Evolutionary conservation across 352 stramenopile genomes (phyloP).

Genomic region (Phytophthora gonapodyides): DNA sequence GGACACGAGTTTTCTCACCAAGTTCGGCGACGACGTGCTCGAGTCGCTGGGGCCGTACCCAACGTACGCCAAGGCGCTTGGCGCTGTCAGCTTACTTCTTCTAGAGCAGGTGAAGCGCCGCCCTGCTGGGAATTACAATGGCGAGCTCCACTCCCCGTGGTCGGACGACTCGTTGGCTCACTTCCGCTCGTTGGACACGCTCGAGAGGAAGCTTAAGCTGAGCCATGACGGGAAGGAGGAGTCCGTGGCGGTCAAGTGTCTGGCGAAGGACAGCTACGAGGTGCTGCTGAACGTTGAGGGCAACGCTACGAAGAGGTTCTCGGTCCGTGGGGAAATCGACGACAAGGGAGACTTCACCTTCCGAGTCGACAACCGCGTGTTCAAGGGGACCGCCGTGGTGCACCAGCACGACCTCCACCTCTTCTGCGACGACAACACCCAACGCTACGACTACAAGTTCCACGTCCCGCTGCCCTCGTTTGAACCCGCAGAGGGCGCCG

Average conservation of each 20-base stretch:
- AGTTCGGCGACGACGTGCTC: slow-evolving; percentile 88
- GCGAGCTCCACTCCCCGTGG: slow-evolving; percentile 65
- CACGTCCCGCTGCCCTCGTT: slow-evolving; percentile 67
- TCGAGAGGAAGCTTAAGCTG: slow-evolving; percentile 58
- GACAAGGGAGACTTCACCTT: slow-evolving; percentile 67
- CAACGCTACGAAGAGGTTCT: slow-evolving; percentile 24
- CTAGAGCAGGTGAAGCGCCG: slow-evolving; percentile 55
- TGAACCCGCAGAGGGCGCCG: slow-evolving; percentile 30
- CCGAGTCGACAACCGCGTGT: slow-evolving; percentile 63
- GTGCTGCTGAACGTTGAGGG: slow-evolving; percentile 38
- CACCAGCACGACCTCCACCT: slow-evolving; percentile 73
- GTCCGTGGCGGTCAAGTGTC: slow-evolving; percentile 47
- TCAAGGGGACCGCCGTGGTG: slow-evolving; percentile 69
- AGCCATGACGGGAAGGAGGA: slow-evolving; percentile 48
- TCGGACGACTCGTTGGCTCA: slow-evolving; percentile 50
- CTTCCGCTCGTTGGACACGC: slow-evolving; percentile 64
- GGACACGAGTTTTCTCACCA: slow-evolving; percentile 94
- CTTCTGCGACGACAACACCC: slow-evolving; percentile 75
- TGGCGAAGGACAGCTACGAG: slow-evolving; percentile 47
- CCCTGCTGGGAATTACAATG: slow-evolving; percentile 41
- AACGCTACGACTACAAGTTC: slow-evolving; percentile 87
- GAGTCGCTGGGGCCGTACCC: slow-evolving; percentile 57
- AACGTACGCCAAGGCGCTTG: slow-evolving; percentile 71
- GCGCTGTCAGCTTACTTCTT: slow-evolving; percentile 74
- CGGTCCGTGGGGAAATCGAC: slow-evolving; percentile 42